Evolutionary conservation across 805 yeast genomes (phyloP).

Genomic region (Wickerhamiella sergipiensis): DNA sequence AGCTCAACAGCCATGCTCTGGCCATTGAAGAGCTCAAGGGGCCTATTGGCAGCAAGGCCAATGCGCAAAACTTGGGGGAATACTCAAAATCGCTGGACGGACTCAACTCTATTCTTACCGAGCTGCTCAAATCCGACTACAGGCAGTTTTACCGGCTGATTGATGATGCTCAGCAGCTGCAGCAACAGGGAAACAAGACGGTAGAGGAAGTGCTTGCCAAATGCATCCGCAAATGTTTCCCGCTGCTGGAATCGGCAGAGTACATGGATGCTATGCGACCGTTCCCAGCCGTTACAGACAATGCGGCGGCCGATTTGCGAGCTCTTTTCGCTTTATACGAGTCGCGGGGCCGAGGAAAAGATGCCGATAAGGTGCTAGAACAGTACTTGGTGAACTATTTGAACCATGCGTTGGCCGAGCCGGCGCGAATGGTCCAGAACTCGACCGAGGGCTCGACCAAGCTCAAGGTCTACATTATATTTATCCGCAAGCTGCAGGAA

Average conservation of each 20-base stretch:
- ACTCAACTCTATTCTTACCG: constrained; percentile 5
- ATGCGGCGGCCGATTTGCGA: constrained; percentile 26
- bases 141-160: constrained; percentile 47
- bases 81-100: constrained; percentile 5
- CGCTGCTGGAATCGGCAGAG: not conserved
- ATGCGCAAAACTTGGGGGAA: constrained; percentile 23
- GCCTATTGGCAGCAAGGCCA: not conserved
- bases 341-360: constrained; percentile 16
- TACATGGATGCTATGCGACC: not conserved
- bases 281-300: constrained; percentile 18
- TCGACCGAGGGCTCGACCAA: constrained; percentile 1
- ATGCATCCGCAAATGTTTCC: not conserved
- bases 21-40: constrained; percentile 15
- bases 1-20: constrained; percentile 30
- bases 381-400: constrained; percentile 12
- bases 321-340: constrained; percentile 34
- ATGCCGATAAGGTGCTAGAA: constrained; percentile 15
- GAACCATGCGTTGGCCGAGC: constrained; percentile 9
- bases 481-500: constrained; percentile 9
- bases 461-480: constrained; percentile 5
- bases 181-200: constrained; percentile 43
- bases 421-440: constrained; percentile 1
- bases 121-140: constrained; percentile 1
- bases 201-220: constrained; percentile 35
- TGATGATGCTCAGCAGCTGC: constrained; percentile 41